Evolutionary conservation across 495 filamentous ascomycete genomes (phyloP).

Genomic region (Hyaloscypha bicolor): DNA sequence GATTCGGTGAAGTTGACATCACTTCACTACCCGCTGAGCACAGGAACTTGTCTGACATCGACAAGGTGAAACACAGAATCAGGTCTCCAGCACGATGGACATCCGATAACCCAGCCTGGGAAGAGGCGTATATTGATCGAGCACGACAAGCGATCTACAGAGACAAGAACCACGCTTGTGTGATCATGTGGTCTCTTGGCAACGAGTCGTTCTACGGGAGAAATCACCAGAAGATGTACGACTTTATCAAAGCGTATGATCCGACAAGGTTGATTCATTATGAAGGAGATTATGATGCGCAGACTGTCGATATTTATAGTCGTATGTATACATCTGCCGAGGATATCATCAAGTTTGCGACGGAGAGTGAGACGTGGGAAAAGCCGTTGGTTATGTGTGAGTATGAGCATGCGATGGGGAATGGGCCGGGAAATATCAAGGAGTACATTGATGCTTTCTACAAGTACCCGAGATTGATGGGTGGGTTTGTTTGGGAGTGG

Average conservation of each 20-base stretch:
- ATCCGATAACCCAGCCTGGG: constrained; percentile 69
- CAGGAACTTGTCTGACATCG: constrained; percentile 19
- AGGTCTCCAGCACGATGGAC: constrained; percentile 44
- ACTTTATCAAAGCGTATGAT: constrained; percentile 61
- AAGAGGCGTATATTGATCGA: constrained; percentile 70
- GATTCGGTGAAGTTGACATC: constrained; percentile 57
- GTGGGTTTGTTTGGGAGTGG: constrained; percentile 80
- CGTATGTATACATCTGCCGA: constrained; percentile 65
- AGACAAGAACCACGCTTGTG: constrained; percentile 66
- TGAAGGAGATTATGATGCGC: constrained; percentile 62
- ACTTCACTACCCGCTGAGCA: not conserved
- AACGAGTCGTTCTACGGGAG: constrained; percentile 73
- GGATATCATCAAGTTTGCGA: constrained; percentile 44
- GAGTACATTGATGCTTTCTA: constrained; percentile 73
- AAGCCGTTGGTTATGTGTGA: constrained; percentile 70
- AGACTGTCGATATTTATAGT: constrained; percentile 65
- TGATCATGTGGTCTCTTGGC: constrained; percentile 75
- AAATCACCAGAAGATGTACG: constrained; percentile 69
- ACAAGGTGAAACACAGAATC: not conserved
- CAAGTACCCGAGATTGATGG: constrained; percentile 63
- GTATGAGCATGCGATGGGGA: constrained; percentile 75
- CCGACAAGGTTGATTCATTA: constrained; percentile 65
- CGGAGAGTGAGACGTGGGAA: constrained; percentile 39
- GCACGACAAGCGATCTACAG: constrained; percentile 65
- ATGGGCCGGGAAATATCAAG: constrained; percentile 66